Evolutionary conservation across 2,329 filamentous ascomycete species (phyloP).

Genomic region (Gliomastix tumulicola): DNA sequence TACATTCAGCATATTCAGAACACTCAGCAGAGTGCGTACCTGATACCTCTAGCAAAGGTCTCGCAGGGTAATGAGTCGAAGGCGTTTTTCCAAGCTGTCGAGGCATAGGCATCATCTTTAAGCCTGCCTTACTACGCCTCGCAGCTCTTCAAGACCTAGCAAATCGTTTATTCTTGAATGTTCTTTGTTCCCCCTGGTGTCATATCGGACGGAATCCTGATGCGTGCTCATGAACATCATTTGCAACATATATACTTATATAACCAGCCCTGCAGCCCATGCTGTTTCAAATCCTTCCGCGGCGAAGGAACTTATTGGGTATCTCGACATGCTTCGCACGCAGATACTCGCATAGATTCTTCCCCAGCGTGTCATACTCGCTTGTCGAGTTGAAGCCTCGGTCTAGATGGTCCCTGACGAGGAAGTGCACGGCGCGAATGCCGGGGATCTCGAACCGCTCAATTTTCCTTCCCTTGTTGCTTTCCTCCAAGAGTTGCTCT

Average conservation of each 20-base stretch:
- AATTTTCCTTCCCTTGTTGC: constrained; percentile 20
- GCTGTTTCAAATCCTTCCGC: constrained; percentile 23
- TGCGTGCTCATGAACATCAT: neutral
- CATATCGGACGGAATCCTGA: too few relatives aligned
- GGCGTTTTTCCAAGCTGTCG: constrained; percentile 42
- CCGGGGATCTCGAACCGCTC: constrained; percentile 33
- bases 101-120: too few relatives aligned
- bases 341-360: constrained; percentile 34
- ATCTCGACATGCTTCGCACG: constrained; percentile 32
- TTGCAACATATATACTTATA: neutral
- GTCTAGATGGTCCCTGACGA: constrained; percentile 33
- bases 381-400: constrained; percentile 27
- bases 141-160: too few relatives aligned
- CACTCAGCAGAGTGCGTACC: constrained; percentile 24
- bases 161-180: too few relatives aligned
- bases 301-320: constrained; percentile 29
- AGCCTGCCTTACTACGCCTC: too few relatives aligned
- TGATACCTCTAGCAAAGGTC: constrained; percentile 50
- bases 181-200: too few relatives aligned
- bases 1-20: constrained; percentile 39
- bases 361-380: constrained; percentile 34
- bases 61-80: constrained; percentile 47
- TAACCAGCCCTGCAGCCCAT: too few relatives aligned
- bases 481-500: constrained; percentile 18
- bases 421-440: constrained; percentile 20